These are phyloP conservation scores for Lipomyces mesembrius DNA, from an alignment of 805 yeast genomes.

Conservation along the genomic window DNA sequence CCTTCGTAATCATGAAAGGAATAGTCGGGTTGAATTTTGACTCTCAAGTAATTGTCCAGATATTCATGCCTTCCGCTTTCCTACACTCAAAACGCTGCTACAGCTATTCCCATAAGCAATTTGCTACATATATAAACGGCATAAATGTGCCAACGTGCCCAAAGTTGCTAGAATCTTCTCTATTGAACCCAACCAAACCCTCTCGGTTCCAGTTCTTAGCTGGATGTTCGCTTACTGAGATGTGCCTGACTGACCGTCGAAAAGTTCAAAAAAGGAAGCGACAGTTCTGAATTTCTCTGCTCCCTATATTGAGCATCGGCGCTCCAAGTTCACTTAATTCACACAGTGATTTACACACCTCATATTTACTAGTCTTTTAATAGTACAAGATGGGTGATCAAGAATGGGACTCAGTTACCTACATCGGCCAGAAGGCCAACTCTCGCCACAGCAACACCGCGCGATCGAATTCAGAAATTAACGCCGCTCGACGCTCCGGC, in stretches of 20 bases:
- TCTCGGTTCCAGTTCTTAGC: neutral
- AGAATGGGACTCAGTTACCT: conserved; percentile 92
- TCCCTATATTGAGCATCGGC: neutral
- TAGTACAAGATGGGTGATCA: conserved; percentile 18
- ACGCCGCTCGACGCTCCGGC: conserved; percentile 94
- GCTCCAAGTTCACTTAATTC: neutral
- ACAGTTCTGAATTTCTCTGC: neutral
- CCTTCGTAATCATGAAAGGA: neutral
- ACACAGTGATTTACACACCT: neutral
- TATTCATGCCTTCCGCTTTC: no score
- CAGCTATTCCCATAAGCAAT: neutral
- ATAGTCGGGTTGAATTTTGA: neutral
- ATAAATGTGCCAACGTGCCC: conserved; percentile 7
- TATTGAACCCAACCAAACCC: neutral
- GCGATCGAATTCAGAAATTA: conserved; percentile 73
- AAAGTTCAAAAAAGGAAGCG: neutral
- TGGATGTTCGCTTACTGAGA: neutral
- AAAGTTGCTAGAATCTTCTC: conserved; percentile 10
- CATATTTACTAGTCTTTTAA: neutral
- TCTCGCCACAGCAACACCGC: conserved; percentile 81
- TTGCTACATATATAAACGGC: neutral
- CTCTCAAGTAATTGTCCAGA: no score
- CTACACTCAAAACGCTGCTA: neutral
- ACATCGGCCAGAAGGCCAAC: conserved; percentile 87
- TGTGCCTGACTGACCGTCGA: no score